Percentiles rank a stretch among this genome's conserved stretches.
Conservation (phyloP, 257 asterid genomes). For the Cruciata laevipes region DNA sequence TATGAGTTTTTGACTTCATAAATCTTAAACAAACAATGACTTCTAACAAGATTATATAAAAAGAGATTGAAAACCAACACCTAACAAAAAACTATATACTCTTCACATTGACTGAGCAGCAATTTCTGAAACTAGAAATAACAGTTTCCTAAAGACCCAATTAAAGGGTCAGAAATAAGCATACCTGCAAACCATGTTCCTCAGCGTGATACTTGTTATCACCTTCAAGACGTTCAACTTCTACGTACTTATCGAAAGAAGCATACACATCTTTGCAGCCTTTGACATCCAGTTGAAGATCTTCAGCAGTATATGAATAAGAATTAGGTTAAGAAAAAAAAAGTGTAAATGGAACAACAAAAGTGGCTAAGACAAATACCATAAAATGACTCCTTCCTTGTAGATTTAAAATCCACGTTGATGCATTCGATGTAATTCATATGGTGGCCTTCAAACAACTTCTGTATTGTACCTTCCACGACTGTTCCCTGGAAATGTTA, state of each 20-base stretch:
- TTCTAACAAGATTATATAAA: too few relatives aligned
- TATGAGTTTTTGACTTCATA: background rate
- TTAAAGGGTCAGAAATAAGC: background rate
- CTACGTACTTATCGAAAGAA: conserved; percentile 95
- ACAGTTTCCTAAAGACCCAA: background rate
- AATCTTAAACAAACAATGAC: background rate
- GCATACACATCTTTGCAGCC: conserved; percentile 95
- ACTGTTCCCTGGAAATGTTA: conserved; percentile 79
- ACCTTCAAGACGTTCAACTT: conserved; percentile 95
- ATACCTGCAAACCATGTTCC: conserved; percentile 92
- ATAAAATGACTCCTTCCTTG: conserved; percentile 93
- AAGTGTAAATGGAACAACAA: conserved; percentile 11
- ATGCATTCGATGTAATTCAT: conserved; percentile 95
- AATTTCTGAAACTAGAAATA: background rate
- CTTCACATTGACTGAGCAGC: background rate
- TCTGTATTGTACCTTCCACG: conserved; percentile 98
- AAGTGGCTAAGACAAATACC: conserved; percentile 46
- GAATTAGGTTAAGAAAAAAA: conserved; percentile 14
- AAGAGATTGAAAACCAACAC: background rate
- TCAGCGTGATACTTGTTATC: conserved; percentile 97
- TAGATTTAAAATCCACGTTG: conserved; percentile 91
- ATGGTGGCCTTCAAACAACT: conserved; percentile 94
- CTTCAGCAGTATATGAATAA: conserved; percentile 35
- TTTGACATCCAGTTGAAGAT: conserved; percentile 96
- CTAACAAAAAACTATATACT: background rate